These are phyloP conservation scores for Colletotrichum viniferum DNA, from an alignment of 2,329 filamentous ascomycete genomes.

Conservation along the genomic window DNA sequence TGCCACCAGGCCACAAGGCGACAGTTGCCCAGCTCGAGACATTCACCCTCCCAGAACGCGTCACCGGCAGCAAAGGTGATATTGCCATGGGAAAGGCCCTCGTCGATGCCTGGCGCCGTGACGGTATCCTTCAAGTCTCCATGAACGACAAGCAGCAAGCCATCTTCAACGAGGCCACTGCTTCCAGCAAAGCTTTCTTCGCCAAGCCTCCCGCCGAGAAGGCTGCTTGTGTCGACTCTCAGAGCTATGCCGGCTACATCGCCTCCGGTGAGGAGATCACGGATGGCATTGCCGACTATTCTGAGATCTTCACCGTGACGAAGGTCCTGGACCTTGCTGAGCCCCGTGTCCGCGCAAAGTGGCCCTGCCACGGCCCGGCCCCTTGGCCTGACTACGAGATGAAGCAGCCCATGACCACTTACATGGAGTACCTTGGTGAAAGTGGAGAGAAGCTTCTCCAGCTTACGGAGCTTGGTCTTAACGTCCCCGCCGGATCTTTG, in stretches of 20 bases:
- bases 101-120: conserved; percentile 44
- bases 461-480: conserved; percentile 50
- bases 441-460: conserved; percentile 49
- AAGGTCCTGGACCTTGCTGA: conserved; percentile 48
- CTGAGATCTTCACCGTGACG: conserved; percentile 57
- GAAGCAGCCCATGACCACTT: conserved; percentile 41
- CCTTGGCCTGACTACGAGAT: conserved; percentile 51
- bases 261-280: conserved; percentile 54
- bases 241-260: conserved; percentile 53
- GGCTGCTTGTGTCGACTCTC: conserved; percentile 44
- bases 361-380: conserved; percentile 55
- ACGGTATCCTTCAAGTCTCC: conserved; percentile 52
- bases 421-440: conserved; percentile 44
- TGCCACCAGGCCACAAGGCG: conserved; percentile 19
- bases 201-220: conserved; percentile 39
- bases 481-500: conserved; percentile 42
- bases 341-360: conserved; percentile 40
- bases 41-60: conserved; percentile 42
- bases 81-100: conserved; percentile 42
- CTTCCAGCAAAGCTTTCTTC: conserved; percentile 45
- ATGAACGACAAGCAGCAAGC: conserved; percentile 38
- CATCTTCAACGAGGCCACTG: conserved; percentile 39
- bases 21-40: conserved; percentile 36
- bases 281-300: conserved; percentile 54
- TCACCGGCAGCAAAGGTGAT: conserved; percentile 38